These are phyloP conservation scores for Claviceps spartinae DNA, from an alignment of 2,329 filamentous ascomycete genomes.

Conservation along the genomic window DNA sequence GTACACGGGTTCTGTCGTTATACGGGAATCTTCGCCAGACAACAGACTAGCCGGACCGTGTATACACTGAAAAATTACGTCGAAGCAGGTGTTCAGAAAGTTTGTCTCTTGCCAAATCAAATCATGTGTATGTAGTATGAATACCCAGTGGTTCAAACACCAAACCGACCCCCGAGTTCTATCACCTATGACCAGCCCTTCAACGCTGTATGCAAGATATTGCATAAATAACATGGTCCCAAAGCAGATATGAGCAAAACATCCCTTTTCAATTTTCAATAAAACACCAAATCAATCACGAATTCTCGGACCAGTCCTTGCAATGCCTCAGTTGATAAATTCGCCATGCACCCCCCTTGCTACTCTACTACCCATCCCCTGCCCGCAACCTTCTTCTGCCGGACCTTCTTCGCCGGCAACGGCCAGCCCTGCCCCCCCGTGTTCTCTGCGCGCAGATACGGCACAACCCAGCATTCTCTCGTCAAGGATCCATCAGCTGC, in stretches of 20 bases:
- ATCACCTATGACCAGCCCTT: too few relatives aligned
- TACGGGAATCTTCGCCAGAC: too few relatives aligned
- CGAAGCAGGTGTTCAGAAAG: too few relatives aligned
- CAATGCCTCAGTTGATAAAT: too few relatives aligned
- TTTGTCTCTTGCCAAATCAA: too few relatives aligned
- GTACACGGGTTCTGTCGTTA: too few relatives aligned
- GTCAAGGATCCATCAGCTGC: constrained; percentile 23
- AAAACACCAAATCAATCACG: neutral
- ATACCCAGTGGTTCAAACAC: too few relatives aligned
- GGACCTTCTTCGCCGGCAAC: constrained; percentile 70
- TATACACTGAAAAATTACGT: too few relatives aligned
- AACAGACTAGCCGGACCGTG: too few relatives aligned
- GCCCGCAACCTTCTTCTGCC: constrained; percentile 59
- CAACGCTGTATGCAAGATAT: neutral
- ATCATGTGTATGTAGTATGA: too few relatives aligned
- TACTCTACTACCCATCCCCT: constrained; percentile 62
- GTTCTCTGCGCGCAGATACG: constrained; percentile 58
- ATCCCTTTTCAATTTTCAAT: too few relatives aligned
- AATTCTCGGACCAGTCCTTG: neutral
- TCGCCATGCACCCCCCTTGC: neutral
- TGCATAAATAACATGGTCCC: neutral
- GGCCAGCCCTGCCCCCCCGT: constrained; percentile 64
- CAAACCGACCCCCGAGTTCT: too few relatives aligned
- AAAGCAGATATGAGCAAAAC: neutral
- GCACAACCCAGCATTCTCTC: constrained; percentile 73